Evolutionary conservation across 2,329 filamentous ascomycete genomes (phyloP), one percentile per base, ranked within the genome.

Genomic region (Alternaria arborescens): DNA sequence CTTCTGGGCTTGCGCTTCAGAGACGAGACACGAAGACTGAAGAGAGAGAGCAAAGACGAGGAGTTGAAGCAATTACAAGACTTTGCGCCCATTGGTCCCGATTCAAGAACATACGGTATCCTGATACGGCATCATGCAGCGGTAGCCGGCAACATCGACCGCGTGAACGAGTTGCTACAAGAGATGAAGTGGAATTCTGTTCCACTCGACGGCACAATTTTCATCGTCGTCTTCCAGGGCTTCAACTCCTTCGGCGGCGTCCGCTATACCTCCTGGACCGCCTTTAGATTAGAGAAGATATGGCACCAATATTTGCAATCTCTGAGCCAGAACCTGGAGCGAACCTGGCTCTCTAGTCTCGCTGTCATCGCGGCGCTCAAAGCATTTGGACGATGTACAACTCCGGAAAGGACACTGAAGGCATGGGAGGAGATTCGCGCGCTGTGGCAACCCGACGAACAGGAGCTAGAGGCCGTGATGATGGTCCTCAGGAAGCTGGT

Each of bases 191-290:
- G 82, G 38, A 88, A 73, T 34, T 80, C 84, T 3, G 83, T 97
- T 4, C 86, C 88, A 0, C 81, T 94, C 16, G 88, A 94, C 62
- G 91, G 90, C 6, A 86, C 90, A 58, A 86, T 97, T 24, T 97
- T 94, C 71, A 82, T 95, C 38, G 85, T 90, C 8, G 82, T 98
- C 4, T 91, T 98, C 79, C 90, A 92, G 70, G 93, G 91, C 0
- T 99, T 98, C 73, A 84, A 85, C 32, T 77, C 82, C 3, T 89
- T 97, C 72, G 94, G 94, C 11, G 88, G 88, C 26, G 78, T 84
- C 18, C 80, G 82, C 24, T 82, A 88, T 64, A 88, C 89, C 0
- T 84, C 87, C 12, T 99, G 95, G 94, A 92, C 87, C 28, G 81
- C 83, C 30, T 79, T 85, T 65, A 85, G 88, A n/a, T 85, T 98